Percentiles rank a stretch among this genome's conserved stretches.
Conservation (phyloP, 768 basidiomycete genomes). For the Mycena venus region DNA sequence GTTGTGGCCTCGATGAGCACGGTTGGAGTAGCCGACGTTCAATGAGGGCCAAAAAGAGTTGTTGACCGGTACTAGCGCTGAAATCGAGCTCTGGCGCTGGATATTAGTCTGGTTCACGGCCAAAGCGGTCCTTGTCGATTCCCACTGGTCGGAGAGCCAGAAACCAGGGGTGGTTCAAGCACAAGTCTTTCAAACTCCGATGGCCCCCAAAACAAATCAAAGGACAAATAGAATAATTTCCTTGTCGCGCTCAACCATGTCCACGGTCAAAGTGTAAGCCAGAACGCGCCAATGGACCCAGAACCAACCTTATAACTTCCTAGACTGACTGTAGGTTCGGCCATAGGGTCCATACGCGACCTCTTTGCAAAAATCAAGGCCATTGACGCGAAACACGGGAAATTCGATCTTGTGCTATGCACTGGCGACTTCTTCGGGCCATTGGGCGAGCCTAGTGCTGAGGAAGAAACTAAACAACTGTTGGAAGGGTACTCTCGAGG, state of each 20-base stretch:
- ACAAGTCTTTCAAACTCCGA: not conserved
- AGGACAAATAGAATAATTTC: not conserved
- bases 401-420: conserved; percentile 88
- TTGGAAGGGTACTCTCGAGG: conserved; percentile 77
- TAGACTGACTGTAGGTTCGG: conserved; percentile 85
- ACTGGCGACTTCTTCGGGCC: conserved; percentile 89
- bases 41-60: conserved; percentile 51
- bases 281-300: not conserved
- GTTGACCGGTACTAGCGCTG: conserved; percentile 51
- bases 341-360: conserved; percentile 78
- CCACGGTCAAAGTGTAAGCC: conserved; percentile 55
- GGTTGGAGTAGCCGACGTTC: conserved; percentile 35
- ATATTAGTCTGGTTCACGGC: not conserved
- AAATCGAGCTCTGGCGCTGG: not conserved
- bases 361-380: conserved; percentile 85
- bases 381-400: conserved; percentile 93
- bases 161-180: not conserved
- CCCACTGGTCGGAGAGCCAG: not conserved
- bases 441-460: conserved; percentile 47
- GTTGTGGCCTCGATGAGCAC: conserved; percentile 20
- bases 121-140: conserved; percentile 2
- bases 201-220: not conserved
- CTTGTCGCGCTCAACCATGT: conserved; percentile 31
- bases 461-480: conserved; percentile 70
- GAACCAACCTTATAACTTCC: conserved; percentile 15